These are phyloP conservation scores for Trypanosoma brucei DNA, from an alignment of 208 protist genomes.

Conservation along the genomic window DNA sequence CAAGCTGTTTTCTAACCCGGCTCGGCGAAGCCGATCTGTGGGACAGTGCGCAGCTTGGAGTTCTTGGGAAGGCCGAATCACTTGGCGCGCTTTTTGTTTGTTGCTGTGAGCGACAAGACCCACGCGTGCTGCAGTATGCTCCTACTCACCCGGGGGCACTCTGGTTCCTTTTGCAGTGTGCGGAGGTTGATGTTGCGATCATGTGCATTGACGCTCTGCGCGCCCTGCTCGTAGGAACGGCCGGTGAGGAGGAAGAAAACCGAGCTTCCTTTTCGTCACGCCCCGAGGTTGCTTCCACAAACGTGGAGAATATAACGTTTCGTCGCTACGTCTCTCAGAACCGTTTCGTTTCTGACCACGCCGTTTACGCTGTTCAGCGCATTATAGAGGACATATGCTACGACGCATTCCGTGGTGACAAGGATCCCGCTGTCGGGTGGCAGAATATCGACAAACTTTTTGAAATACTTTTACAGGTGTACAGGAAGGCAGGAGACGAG, in stretches of 20 bases:
- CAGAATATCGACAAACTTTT: slow-evolving; percentile 41
- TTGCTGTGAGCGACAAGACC: slow-evolving; percentile 52
- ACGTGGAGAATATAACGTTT: slow-evolving; percentile 15
- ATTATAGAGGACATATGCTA: slow-evolving; percentile 49
- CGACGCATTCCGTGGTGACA: slow-evolving; percentile 32
- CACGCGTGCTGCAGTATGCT: slow-evolving; percentile 43
- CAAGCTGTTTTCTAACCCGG: slow-evolving; percentile 38
- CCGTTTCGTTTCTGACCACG: slow-evolving; percentile 48
- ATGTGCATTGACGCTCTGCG: slow-evolving; percentile 50
- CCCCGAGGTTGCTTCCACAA: background rate
- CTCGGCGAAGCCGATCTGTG: slow-evolving; percentile 65
- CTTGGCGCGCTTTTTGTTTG: slow-evolving; percentile 49
- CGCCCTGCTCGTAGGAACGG: slow-evolving; percentile 18
- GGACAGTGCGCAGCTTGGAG: slow-evolving; percentile 33
- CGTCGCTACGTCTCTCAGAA: slow-evolving; percentile 31
- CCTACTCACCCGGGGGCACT: slow-evolving; percentile 59
- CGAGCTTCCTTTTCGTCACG: slow-evolving; percentile 4
- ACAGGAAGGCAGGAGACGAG: slow-evolving; percentile 20
- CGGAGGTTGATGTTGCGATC: slow-evolving; percentile 25
- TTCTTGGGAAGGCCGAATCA: slow-evolving; percentile 41
- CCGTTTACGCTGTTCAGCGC: slow-evolving; percentile 34
- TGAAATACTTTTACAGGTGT: slow-evolving; percentile 32
- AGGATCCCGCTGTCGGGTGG: slow-evolving; percentile 45
- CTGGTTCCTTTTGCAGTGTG: slow-evolving; percentile 39
- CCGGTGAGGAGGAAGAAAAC: slow-evolving; percentile 13